Evolutionary conservation across 2,329 filamentous ascomycete genomes (phyloP), one percentile per base, ranked within the genome.

Genomic region (Epichloe brachyelytri): DNA sequence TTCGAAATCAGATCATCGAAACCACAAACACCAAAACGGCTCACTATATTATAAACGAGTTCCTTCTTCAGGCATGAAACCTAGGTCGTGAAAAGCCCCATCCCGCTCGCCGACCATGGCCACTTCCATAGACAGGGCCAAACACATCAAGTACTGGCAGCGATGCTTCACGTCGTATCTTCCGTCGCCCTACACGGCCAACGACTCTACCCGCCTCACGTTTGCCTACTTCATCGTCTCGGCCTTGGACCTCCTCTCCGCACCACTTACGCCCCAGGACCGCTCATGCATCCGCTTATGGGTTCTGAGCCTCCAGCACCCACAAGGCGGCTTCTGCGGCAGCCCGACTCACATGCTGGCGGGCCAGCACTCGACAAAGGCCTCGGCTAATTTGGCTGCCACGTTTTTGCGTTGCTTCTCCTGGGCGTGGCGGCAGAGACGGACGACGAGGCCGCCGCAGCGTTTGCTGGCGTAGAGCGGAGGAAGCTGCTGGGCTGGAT

Each of bases 91-190:
- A 30, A 4, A 8, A 26, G 6, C 0, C 1, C 8, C 60, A 60
- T 43, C 5, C 22, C 3, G 11, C 26, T 22, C 48, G 17, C 7
- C 36, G 3, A 26, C 41, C 54, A 15, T 58, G 57, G 8, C 60
- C 66, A 3, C 43, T 2, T 43, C 58, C 22, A 68, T 86, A 55
- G 72, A 85, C 62, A 79, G 75, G 52, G 72, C 78, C 46, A 78
- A 76, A 52, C 93, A 98, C 66, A 74, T 93, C 64, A 88, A 85
- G 63, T 98, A 96, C 77, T 98, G 90, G 84, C 80, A 89, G 57
- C 83, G 90, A 63, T 96, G 91, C 65, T 78, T 93, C 57, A 85
- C 85, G 64, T 85, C 83, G 22, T 78, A 85, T 55, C 81, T 98
- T 6, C 93, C 93, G 0, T 77, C 82, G 44, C 76, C 80, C 55